phyloP scores from a whole-genome alignment of 2,329 filamentous ascomycete genomes.

The Aspergillus puulaauensis region DNA sequence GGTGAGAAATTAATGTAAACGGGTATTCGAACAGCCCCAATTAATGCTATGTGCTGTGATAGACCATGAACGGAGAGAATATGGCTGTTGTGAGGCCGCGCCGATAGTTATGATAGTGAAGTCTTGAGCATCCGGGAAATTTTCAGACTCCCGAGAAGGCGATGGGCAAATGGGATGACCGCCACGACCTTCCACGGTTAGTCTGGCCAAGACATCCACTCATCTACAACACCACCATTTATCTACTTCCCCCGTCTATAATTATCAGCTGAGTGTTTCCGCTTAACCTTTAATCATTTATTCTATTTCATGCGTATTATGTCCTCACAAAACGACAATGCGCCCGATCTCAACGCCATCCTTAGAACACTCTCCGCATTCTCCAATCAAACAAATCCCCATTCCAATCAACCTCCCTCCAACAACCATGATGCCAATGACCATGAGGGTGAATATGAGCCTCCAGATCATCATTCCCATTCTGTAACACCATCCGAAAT shows the following conservation, averaged over 20 bases:
- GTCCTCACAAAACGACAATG: slow-evolving; percentile 21
- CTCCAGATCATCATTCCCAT: slow-evolving; percentile 14
- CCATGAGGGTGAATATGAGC: slow-evolving; percentile 20
- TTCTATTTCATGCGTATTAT: slow-evolving; percentile 8
- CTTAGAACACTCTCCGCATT: slow-evolving; percentile 43
- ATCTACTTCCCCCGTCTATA: background rate
- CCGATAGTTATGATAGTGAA: slow-evolving; percentile 1
- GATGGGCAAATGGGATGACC: slow-evolving; percentile 1
- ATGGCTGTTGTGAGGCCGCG: slow-evolving; percentile 3
- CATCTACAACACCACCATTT: background rate
- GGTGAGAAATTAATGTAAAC: background rate
- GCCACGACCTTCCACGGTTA: background rate
- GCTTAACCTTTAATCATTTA: background rate
- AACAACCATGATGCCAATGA: background rate
- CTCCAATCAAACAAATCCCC: slow-evolving; percentile 18
- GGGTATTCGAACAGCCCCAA: background rate
- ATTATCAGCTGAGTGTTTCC: background rate
- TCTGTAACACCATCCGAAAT: background rate
- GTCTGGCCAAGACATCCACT: slow-evolving; percentile 1
- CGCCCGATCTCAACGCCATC: slow-evolving; percentile 41
- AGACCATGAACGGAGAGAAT: background rate
- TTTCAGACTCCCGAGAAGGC: slow-evolving; percentile 11
- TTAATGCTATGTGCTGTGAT: background rate
- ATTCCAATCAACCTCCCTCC: background rate
- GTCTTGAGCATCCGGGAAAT: slow-evolving; percentile 16